Conservation (phyloP, 495 filamentous ascomycete species). For the Niebla homalea region DNA sequence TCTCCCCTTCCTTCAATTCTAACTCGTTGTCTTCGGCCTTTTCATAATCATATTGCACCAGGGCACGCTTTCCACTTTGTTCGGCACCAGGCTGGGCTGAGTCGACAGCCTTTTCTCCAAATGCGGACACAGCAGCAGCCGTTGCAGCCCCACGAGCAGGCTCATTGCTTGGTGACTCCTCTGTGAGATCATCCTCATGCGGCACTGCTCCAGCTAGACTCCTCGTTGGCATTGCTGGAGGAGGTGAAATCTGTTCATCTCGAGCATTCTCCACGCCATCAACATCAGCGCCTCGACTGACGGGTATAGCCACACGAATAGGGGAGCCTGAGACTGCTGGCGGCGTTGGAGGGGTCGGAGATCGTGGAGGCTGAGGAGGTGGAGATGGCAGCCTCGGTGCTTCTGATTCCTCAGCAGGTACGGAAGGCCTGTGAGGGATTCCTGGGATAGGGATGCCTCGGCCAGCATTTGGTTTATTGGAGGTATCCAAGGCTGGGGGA, state of each 20-base stretch:
- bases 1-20: constrained; percentile 78
- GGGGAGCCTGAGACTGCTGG: constrained; percentile 48
- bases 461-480: constrained; percentile 44
- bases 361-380: constrained; percentile 44
- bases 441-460: constrained; percentile 58
- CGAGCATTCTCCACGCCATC: constrained; percentile 36
- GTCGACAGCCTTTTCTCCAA: constrained; percentile 25
- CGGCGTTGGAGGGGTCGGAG: constrained; percentile 47
- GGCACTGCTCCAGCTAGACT: constrained; percentile 47
- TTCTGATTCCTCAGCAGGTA: constrained; percentile 37
- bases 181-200: constrained; percentile 48
- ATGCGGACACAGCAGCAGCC: constrained; percentile 29
- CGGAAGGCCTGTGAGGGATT: constrained; percentile 44
- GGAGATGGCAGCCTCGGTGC: constrained; percentile 37
- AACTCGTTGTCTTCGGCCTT: constrained; percentile 96
- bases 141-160: constrained; percentile 49
- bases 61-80: constrained; percentile 47
- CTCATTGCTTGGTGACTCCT: constrained; percentile 48
- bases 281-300: constrained; percentile 48
- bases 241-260: constrained; percentile 36
- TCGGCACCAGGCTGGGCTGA: constrained; percentile 15
- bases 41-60: constrained; percentile 91
- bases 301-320: constrained; percentile 76
- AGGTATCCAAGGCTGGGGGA: constrained; percentile 49
- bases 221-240: constrained; percentile 39